Percentiles rank a stretch among this genome's conserved stretches.
These are phyloP conservation scores for Nakazawaea laoshanensis DNA, from an alignment of 805 yeast species.

Conservation along the genomic window DNA sequence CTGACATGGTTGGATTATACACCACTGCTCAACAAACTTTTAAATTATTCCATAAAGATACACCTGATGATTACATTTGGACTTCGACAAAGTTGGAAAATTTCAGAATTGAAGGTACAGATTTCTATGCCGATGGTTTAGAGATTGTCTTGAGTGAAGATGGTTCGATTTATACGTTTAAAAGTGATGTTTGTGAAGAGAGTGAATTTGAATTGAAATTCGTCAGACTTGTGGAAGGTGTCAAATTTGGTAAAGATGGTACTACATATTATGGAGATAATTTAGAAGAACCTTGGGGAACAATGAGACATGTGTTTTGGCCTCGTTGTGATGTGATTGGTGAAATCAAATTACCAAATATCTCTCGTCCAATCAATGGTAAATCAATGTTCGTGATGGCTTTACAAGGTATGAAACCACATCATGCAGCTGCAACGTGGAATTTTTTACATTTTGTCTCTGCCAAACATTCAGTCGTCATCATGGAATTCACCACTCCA, in stretches of 20 bases:
- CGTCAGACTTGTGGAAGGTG: constrained; percentile 61
- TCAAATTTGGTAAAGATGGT: constrained; percentile 88
- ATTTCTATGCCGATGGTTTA: constrained; percentile 72
- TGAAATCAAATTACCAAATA: constrained; percentile 23
- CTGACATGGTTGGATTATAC: constrained; percentile 81
- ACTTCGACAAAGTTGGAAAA: constrained; percentile 85
- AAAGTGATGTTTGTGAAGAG: constrained; percentile 60
- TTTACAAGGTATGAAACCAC: constrained; percentile 98
- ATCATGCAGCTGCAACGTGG: constrained; percentile 97
- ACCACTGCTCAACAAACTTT: constrained; percentile 93
- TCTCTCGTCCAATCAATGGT: constrained; percentile 26
- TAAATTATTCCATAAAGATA: constrained; percentile 53
- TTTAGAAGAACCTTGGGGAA: constrained; percentile 84
- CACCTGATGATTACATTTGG: constrained; percentile 62
- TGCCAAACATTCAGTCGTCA: constrained; percentile 59
- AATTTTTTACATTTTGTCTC: constrained; percentile 88
- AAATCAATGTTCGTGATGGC: constrained; percentile 89
- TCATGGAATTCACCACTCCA: constrained; percentile 96
- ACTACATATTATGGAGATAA: constrained; percentile 82
- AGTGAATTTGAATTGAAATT: constrained; percentile 64
- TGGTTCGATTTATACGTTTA: constrained; percentile 40
- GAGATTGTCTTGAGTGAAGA: constrained; percentile 53
- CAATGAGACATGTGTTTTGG: constrained; percentile 95
- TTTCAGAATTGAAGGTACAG: constrained; percentile 62
- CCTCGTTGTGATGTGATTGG: constrained; percentile 78